These are phyloP conservation scores for Naumovozyma castellii DNA, from an alignment of 805 yeast genomes.

Conservation along the genomic window DNA sequence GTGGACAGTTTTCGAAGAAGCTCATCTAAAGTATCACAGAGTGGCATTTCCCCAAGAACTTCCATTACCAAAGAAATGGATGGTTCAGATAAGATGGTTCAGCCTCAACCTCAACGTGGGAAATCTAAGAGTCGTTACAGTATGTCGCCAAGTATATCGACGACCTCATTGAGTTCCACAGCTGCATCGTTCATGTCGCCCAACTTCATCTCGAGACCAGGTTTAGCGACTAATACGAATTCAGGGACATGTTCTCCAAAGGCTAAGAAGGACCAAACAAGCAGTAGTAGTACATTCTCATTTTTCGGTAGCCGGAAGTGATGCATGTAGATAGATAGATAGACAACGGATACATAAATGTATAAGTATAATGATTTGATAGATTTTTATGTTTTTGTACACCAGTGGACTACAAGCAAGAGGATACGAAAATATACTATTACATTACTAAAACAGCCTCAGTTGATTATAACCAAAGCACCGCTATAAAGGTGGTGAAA, in stretches of 20 bases:
- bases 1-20: conserved; percentile 6
- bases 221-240: not conserved
- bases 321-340: not conserved
- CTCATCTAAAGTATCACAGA: conserved; percentile 5
- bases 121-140: not conserved
- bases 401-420: not conserved
- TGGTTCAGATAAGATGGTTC: not conserved
- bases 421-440: too few species aligned
- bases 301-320: conserved; percentile 16
- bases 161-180: not conserved
- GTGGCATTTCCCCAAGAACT: conserved; percentile 13
- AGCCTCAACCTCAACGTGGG: not conserved
- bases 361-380: not conserved
- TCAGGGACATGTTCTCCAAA: conserved; percentile 3
- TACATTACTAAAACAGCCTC: conserved; percentile 29
- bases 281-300: conserved; percentile 9
- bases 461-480: conserved; percentile 26
- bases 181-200: not conserved
- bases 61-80: conserved; percentile 6
- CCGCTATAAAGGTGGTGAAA: conserved; percentile 41
- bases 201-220: conserved; percentile 1
- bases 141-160: not conserved
- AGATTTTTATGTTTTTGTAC: not conserved
- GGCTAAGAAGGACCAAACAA: conserved; percentile 6
- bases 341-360: not conserved